A percentile compares a stretch with the other conserved stretches of the same genome.
Conservation (phyloP, 371 early-diverging fungal genomes). For the Dentiscutata heterogama region DNA sequence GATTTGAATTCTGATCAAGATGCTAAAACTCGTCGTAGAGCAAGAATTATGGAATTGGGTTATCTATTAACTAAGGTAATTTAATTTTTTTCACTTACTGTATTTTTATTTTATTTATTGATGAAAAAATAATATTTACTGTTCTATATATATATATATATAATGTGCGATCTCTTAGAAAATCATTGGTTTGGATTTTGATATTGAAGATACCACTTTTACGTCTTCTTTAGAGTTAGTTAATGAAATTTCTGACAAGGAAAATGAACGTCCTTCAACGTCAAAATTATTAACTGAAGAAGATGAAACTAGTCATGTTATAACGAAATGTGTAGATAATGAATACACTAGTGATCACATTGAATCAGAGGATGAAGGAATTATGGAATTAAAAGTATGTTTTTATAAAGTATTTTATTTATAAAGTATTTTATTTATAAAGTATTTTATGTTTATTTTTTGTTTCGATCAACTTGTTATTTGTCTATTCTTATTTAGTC, state of each 20-base stretch:
- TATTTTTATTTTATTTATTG: not conserved
- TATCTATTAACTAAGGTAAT: constrained; percentile 33
- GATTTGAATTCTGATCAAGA: constrained; percentile 8
- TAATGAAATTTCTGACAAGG: not conserved
- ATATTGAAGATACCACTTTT: constrained; percentile 5
- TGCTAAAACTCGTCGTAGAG: constrained; percentile 17
- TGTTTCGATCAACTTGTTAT: too few relatives aligned
- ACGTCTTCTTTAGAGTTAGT: not conserved
- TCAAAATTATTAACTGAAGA: not conserved
- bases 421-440: not conserved
- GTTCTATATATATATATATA: too few relatives aligned
- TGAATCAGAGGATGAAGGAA: constrained; percentile 12
- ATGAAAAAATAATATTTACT: not conserved
- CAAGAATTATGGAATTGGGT: constrained; percentile 38
- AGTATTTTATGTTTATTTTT: too few relatives aligned
- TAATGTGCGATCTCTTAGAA: not conserved
- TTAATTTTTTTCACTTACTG: not conserved
- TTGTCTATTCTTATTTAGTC: constrained; percentile 48
- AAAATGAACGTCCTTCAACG: not conserved
- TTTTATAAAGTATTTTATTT: not conserved
- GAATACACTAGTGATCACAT: not conserved
- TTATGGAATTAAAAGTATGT: constrained; percentile 40
- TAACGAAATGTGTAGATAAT: not conserved
- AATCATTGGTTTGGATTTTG: constrained; percentile 31
- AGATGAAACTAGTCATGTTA: not conserved